These are phyloP conservation scores for Suillus hirtellus DNA, from an alignment of 768 basidiomycete genomes.

Conservation along the genomic window DNA sequence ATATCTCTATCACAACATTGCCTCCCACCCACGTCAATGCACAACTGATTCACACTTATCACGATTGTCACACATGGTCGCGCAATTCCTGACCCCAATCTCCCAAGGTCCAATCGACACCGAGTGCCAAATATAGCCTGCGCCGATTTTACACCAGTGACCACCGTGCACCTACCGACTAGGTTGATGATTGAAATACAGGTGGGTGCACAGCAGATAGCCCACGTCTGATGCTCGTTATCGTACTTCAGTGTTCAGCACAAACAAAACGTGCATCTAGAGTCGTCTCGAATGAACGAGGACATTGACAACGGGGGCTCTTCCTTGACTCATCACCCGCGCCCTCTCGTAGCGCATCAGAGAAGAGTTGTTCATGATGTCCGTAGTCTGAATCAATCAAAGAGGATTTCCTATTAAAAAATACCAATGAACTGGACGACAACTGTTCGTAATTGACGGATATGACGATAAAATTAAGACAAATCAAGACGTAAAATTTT, in stretches of 20 bases:
- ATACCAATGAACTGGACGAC: too few relatives aligned
- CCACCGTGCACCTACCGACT: not conserved
- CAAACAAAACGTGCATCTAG: not conserved
- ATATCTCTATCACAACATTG: not conserved
- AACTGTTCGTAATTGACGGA: not conserved
- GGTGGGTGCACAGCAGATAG: not conserved
- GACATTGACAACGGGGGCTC: too few relatives aligned
- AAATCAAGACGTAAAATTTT: not conserved
- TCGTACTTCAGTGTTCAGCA: not conserved
- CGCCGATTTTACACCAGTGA: not conserved
- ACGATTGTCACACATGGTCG: not conserved
- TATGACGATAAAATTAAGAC: not conserved
- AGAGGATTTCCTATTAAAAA: not conserved
- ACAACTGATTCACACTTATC: not conserved
- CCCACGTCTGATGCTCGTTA: not conserved
- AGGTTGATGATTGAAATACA: not conserved
- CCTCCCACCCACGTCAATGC: constrained; percentile 3
- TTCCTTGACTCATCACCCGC: too few relatives aligned
- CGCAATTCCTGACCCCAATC: not conserved
- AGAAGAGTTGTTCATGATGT: not conserved
- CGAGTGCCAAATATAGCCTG: constrained; percentile 4
- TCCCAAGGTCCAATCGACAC: not conserved
- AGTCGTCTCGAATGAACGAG: not conserved
- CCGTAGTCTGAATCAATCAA: not conserved
- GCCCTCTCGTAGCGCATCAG: not conserved